Conservation (phyloP, 2,329 filamentous ascomycete species). For the Verticillium klebahnii region DNA sequence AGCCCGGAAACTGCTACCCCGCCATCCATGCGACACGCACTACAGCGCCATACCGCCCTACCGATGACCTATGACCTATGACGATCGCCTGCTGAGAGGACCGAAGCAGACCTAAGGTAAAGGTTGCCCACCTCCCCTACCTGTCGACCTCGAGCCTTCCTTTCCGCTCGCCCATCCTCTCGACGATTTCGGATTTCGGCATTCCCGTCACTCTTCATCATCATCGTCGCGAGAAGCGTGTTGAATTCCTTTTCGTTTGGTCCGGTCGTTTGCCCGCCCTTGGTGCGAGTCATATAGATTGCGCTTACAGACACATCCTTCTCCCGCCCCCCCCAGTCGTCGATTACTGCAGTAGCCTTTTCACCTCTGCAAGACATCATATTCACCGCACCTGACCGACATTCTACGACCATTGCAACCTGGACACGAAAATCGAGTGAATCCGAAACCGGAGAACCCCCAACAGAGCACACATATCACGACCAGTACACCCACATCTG, state of each 20-base stretch:
- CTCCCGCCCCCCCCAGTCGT: not conserved
- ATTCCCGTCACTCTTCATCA: not conserved
- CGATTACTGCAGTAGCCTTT: not conserved
- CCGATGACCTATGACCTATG: not conserved
- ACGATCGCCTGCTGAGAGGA: not conserved
- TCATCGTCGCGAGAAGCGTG: not conserved
- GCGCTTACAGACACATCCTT: not conserved
- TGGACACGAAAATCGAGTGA: not conserved
- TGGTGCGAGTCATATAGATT: not conserved
- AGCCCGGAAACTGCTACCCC: not conserved
- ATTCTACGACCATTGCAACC: not conserved
- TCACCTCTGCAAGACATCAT: not conserved
- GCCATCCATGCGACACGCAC: not conserved
- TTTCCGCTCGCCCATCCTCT: not conserved
- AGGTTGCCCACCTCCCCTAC: not conserved
- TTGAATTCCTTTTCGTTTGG: not conserved
- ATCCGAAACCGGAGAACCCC: not conserved
- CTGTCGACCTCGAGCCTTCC: not conserved
- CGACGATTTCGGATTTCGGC: not conserved
- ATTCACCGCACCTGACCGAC: not conserved
- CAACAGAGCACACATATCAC: not conserved
- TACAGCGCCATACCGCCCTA: not conserved
- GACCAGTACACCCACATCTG: not conserved
- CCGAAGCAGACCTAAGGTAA: not conserved
- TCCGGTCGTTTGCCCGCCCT: not conserved